A percentile compares a stretch with the other conserved stretches of the same genome.
These are phyloP conservation scores for Trichoderma aggressivum DNA, from an alignment of 2,329 filamentous ascomycete species.

Conservation along the genomic window DNA sequence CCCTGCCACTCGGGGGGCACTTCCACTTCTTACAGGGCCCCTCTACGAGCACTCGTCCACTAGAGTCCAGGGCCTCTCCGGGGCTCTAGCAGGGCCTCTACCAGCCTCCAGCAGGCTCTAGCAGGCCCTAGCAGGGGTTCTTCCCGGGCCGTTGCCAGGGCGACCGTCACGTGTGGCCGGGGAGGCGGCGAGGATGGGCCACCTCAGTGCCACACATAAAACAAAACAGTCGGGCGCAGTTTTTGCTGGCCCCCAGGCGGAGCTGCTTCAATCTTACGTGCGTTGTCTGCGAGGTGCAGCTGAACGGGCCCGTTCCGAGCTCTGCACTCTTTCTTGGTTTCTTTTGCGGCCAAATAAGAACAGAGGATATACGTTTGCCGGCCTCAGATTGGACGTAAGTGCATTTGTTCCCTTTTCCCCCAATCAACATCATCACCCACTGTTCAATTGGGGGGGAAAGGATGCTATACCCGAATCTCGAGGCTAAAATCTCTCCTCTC, in stretches of 20 bases:
- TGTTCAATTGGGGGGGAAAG: not conserved
- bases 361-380: not conserved
- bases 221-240: slow-evolving; percentile 8
- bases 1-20: not conserved
- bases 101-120: not conserved
- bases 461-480: not conserved
- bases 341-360: not conserved
- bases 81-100: not conserved
- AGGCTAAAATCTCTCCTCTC: not conserved
- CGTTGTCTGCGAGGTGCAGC: not conserved
- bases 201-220: not conserved
- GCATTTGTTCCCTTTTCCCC: not conserved
- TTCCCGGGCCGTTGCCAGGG: not conserved
- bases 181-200: not conserved
- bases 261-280: not conserved
- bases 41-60: too few species aligned
- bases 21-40: too few species aligned
- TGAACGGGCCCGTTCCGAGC: not conserved
- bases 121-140: not conserved
- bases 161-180: slow-evolving; percentile 7
- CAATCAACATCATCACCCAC: not conserved
- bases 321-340: not conserved
- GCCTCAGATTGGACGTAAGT: not conserved
- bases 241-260: not conserved
- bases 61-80: not conserved